Evolutionary conservation across 805 yeast genomes (phyloP), one percentile per base, ranked within the genome.

Genomic region (Saccharomycopsis microspora): DNA sequence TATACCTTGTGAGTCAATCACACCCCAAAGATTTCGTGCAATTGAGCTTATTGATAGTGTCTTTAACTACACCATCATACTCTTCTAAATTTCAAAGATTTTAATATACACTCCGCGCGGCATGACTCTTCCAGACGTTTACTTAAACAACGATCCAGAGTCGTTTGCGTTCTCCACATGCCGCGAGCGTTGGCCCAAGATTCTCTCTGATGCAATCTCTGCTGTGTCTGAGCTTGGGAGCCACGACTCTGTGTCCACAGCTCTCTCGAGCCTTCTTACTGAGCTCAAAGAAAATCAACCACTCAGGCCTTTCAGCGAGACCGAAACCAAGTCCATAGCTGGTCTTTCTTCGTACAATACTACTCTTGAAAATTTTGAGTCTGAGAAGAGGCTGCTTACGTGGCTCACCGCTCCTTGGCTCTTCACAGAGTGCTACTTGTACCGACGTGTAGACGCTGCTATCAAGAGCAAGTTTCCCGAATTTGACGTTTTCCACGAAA

Each of bases 391-490:
- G 2, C 57, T 61, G 7, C 58, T 72, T 45, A 76, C 84, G 10
- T 93, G 97, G 97, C 66, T 69, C 42, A 71, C 81, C 5, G 94
- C 90, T 1, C 96, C 95, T 19, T 93, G 99, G 99, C 67, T 93
- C 46, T 82, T 72, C 58, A 68, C 83, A 39, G 99, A 94, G 63
- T 82, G 96, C 62, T 81, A 82, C 59, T 61, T 93, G 50, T 93
- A 93, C 65, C 78, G 95, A 50, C 62, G 70, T 51, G 64, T 85
- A 47, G 75, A 82, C 58, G 56, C 58, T 1, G 59, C 62, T 36
- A 69, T 81, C 57, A 63, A 65, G 41, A 19, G 19, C 19, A 19
- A 19, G 19, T 19, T 19, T 19, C 19, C 19, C 19, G 56, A 58
- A 2, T 88, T 78, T 61, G 98, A 93, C 60, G 68, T 88, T 36